Evolutionary conservation across 805 yeast genomes (phyloP), one percentile per base, ranked within the genome.

Genomic region (Ogataea polymorpha): DNA sequence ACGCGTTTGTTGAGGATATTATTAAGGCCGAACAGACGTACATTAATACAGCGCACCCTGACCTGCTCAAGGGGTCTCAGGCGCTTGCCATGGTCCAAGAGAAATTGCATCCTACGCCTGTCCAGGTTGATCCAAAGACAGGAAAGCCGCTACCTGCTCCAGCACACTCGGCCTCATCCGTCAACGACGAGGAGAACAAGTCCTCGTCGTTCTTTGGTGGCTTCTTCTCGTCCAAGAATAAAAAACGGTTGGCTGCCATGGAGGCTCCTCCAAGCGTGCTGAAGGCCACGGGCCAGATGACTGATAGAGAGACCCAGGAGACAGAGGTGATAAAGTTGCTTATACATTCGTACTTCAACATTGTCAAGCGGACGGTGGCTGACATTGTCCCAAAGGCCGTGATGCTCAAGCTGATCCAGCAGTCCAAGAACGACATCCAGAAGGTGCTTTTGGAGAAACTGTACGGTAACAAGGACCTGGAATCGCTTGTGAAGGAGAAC

Each of bases 21-120:
- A 88, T 93, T 53, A 70, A 66, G 44, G 72, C 96, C 45, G 99
- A 93, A 66, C 91, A 90, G 58, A 83, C 96, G 3, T 93, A 93
- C 65, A 89, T 93, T 54, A 93, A 93, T 66, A 93, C 99, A 4
- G 98, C 96, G 2, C 99, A 93, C 61, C 97, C 98, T 4, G 98
- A 93, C 62, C 78, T 93, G 58, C 74, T 93, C 54, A 90, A 86
- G 62, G 99, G 99, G 34, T 83, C 95, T 24, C 90, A 85, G 58
- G 98, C 98, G 5, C 84, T 91, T 93, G 80, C 86, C 4, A 81
- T 88, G 63, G 96, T 93, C 24, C 82, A 86, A 61, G 97, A 93
- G 53, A 86, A 80, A 62, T 68, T 88, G 65, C 93, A 80, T 55
- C 86, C 87, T 16, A 83, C 82, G 48, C 88, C 86, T 47, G 79